Evolutionary conservation across 768 basidiomycete genomes (phyloP), one percentile per base, ranked within the genome.

Genomic region (Cytidiella melzeri): DNA sequence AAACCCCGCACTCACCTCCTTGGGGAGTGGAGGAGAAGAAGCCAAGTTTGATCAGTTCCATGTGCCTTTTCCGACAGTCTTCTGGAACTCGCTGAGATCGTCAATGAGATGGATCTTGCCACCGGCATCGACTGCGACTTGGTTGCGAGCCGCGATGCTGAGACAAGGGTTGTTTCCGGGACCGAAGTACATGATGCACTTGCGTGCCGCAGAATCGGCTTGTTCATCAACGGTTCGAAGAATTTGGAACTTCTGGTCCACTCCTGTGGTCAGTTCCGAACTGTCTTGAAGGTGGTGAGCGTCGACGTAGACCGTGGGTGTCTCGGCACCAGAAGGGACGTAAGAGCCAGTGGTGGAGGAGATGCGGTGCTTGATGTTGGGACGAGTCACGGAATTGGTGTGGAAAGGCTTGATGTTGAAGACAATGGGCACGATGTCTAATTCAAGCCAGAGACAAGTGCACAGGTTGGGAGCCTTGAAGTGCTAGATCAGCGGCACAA

Each of bases 21-120:
- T 95, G 92, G 10, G 93, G 93, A 5, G 94, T 97, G 9, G 91
- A 92, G 24, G 88, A 92, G 70, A 95, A 95, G 78, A 95, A 95
- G 20, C 84, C 86, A 55, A 95, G 88, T 67, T 88, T 91, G 63
- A 90, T 72, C 54, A 92, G 55, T 82, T 84, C 90, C 89, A 94
- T 2, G 89, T 85, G 48, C 81, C 77, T 49, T 74, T 54, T 50
- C 84, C 74, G 50, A 90, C 89, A 3, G 84, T 83, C 58, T 81
- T 78, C 62, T 77, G 71, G 67, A 81, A 95, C 53, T 84, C 85
- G 2, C 84, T 79, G 38, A 94, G 70, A 61, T 88, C 88, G 59
- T 92, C 89, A 52, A 92, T 73, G 20, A 95, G 76, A 62, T 88
- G 86, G 53, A 94, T 89, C 66, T 87, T 86, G 6, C 89, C 90